Percentiles rank a stretch among this genome's conserved stretches.
Evolutionary conservation across 768 basidiomycete genomes (phyloP).

Genomic region (Phanerochaete carnosa): DNA sequence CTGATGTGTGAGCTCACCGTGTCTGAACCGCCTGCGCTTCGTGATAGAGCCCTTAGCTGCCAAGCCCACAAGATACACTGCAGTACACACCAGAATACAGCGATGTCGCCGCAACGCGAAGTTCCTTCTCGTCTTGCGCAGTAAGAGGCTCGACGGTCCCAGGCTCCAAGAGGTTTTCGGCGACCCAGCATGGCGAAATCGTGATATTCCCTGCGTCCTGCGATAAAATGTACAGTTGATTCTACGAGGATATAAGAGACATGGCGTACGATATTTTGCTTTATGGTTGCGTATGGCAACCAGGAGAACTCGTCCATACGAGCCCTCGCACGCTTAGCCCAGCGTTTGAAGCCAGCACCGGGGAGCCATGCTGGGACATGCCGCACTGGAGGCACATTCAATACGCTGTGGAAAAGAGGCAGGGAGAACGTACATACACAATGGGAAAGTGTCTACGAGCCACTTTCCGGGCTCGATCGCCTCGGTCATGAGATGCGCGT

Average conservation of each 20-base stretch:
- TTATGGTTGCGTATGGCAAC: not conserved
- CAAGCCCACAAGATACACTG: no score
- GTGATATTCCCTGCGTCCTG: not conserved
- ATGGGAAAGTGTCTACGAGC: conserved; percentile 27
- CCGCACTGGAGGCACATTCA: not conserved
- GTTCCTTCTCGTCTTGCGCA: conserved; percentile 47
- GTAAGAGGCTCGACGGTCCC: conserved; percentile 16
- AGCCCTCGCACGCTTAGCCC: not conserved
- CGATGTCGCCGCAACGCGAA: not conserved
- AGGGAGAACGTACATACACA: conserved; percentile 19
- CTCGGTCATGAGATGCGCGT: conserved; percentile 14
- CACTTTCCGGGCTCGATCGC: conserved; percentile 31
- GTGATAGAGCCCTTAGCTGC: no score
- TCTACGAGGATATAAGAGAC: not conserved
- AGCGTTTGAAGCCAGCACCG: conserved; percentile 24
- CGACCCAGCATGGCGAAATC: not conserved
- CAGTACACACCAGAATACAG: not conserved
- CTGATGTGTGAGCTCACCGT: not conserved
- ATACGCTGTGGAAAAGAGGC: not conserved
- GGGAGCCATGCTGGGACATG: conserved; percentile 37
- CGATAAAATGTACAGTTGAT: not conserved
- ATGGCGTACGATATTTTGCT: not conserved
- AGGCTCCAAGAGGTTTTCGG: not conserved
- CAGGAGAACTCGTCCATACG: not conserved
- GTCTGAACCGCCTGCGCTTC: not conserved